Conservation (phyloP, 2,329 filamentous ascomycete species). For the Trichoderma simmonsii region DNA sequence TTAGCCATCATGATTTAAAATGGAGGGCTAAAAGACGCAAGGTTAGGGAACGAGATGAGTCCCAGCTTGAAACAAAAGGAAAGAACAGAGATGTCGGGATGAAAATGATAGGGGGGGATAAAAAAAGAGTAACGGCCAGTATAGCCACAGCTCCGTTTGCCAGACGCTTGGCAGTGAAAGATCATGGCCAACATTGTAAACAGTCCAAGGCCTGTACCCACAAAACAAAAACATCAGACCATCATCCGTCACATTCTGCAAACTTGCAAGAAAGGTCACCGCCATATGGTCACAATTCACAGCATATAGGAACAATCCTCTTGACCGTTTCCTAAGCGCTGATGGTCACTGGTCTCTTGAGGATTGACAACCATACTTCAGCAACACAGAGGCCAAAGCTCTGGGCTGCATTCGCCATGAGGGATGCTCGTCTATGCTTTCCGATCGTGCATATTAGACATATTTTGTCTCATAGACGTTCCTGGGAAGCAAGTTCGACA, state of each 20-base stretch:
- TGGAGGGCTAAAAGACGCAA: neutral
- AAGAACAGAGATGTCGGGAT: neutral
- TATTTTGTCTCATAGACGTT: neutral
- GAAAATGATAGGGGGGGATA: neutral
- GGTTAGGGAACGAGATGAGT: neutral
- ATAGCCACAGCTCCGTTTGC: neutral
- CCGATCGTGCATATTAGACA: neutral
- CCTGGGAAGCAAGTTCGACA: neutral
- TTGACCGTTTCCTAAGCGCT: neutral
- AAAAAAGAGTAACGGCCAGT: neutral
- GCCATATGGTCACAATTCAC: neutral
- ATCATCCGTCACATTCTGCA: neutral
- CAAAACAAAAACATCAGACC: neutral
- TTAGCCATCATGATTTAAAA: slow-evolving; percentile 29
- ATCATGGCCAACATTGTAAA: neutral
- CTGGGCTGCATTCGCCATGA: neutral
- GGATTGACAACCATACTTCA: neutral
- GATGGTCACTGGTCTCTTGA: neutral
- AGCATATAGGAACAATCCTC: neutral
- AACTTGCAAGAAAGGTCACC: neutral
- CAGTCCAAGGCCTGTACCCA: neutral
- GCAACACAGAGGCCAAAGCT: neutral
- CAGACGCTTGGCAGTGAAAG: neutral
- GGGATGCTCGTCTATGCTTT: neutral
- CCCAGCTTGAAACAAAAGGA: neutral